Evolutionary conservation across 2,329 filamentous ascomycete species (phyloP).

Genomic region (Aureobasidium leucospermi): DNA sequence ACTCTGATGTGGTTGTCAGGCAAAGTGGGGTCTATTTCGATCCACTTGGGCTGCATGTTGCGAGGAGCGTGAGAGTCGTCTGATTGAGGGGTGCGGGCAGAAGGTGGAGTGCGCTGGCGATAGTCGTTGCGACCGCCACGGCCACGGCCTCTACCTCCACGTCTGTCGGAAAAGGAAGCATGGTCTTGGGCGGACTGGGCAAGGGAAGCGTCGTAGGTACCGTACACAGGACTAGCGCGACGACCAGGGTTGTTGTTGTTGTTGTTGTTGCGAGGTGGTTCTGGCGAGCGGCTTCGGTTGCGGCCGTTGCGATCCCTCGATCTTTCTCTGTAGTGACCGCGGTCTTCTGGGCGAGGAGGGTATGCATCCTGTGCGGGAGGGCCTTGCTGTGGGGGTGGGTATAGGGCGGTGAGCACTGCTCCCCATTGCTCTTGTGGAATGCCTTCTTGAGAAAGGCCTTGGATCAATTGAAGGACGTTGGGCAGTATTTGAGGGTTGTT

Average conservation of each 20-base stretch:
- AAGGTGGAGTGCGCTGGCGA: slow-evolving; percentile 68
- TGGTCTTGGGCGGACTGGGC: slow-evolving; percentile 15
- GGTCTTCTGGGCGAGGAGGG: slow-evolving; percentile 11
- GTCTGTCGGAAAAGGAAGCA: slow-evolving; percentile 17
- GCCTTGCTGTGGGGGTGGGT: slow-evolving; percentile 22
- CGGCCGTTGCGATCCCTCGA: slow-evolving; percentile 54
- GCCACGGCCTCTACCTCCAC: slow-evolving; percentile 41
- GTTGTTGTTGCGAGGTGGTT: slow-evolving; percentile 44
- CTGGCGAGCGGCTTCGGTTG: slow-evolving; percentile 63
- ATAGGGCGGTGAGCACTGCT: slow-evolving; percentile 46
- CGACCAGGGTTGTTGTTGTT: slow-evolving; percentile 52
- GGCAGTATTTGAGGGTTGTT: slow-evolving; percentile 47
- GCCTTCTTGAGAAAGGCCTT: slow-evolving; percentile 67
- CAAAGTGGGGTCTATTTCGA: slow-evolving; percentile 70
- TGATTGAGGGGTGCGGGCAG: slow-evolving; percentile 23
- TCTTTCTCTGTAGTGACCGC: slow-evolving; percentile 12
- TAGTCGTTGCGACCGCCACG: slow-evolving; percentile 57
- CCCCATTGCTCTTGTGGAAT: slow-evolving; percentile 71
- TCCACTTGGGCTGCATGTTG: slow-evolving; percentile 51
- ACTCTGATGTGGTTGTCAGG: slow-evolving; percentile 80
- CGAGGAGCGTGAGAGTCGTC: not conserved
- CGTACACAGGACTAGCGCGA: slow-evolving; percentile 62
- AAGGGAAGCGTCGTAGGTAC: slow-evolving; percentile 58
- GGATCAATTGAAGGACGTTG: slow-evolving; percentile 66
- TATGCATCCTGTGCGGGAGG: slow-evolving; percentile 14